Conservation (phyloP, 2,329 filamentous ascomycete species). For the Aureobasidium sp. region DNA sequence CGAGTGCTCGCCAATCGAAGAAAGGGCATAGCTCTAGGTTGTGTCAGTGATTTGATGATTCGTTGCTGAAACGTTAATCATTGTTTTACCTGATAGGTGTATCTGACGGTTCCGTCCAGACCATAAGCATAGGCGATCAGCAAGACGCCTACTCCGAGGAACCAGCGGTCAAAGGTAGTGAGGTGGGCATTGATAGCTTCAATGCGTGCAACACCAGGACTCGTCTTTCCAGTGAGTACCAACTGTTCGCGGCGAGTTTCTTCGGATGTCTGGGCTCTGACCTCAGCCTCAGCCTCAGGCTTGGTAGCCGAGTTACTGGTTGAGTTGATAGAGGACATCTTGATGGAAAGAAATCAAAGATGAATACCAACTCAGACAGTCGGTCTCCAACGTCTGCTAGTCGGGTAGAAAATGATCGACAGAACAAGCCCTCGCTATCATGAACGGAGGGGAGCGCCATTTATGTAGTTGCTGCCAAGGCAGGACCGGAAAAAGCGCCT, state of each 20-base stretch:
- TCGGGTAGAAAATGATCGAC: conserved; percentile 3
- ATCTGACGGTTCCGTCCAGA: conserved; percentile 52
- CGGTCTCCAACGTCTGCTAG: not conserved
- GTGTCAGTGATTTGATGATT: not conserved
- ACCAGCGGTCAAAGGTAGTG: conserved; percentile 45
- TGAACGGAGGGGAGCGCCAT: not conserved
- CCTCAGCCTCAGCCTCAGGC: not conserved
- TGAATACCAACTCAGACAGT: not conserved
- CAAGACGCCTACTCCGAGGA: conserved; percentile 56
- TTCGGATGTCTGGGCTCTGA: not conserved
- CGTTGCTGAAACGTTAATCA: not conserved
- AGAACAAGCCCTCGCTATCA: not conserved
- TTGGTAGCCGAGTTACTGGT: not conserved
- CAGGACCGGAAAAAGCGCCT: not conserved
- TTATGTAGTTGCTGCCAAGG: conserved; percentile 8
- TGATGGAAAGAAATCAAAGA: not conserved
- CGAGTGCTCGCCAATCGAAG: conserved; percentile 47
- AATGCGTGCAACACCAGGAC: conserved; percentile 53
- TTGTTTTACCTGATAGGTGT: conserved; percentile 45
- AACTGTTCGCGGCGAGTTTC: conserved; percentile 7
- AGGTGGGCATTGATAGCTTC: conserved; percentile 51
- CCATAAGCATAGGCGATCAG: conserved; percentile 58
- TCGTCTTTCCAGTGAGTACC: conserved; percentile 30
- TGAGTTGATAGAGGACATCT: not conserved
- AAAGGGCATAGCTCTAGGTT: conserved; percentile 46